Percentiles rank a stretch among this genome's conserved stretches.
phyloP scores from a whole-genome alignment of 1,284 basidiomycete genomes.

The Vanrija pseudolonga region DNA sequence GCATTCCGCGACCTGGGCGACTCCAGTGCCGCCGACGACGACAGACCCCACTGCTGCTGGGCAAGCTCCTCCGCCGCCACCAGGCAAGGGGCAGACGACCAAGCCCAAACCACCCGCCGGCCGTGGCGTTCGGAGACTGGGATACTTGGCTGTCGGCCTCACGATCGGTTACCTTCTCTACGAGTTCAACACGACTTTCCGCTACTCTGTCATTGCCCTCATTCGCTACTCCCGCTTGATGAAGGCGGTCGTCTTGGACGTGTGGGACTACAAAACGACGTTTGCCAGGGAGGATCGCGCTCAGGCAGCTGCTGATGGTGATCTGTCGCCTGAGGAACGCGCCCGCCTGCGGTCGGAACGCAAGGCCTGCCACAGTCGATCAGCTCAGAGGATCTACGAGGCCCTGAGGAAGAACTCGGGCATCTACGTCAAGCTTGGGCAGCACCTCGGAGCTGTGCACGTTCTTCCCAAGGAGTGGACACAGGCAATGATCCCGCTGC shows the following conservation, averaged over 20 bases:
- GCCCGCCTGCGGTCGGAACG: constrained; percentile 57
- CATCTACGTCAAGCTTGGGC: constrained; percentile 58
- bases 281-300: constrained; percentile 55
- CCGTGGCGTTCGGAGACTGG: constrained; percentile 10
- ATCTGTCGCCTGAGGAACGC: constrained; percentile 53
- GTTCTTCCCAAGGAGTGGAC: constrained; percentile 74
- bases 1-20: background rate
- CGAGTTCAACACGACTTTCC: constrained; percentile 48
- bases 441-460: constrained; percentile 68
- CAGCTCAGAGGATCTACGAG: constrained; percentile 69
- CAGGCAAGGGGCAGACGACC: background rate
- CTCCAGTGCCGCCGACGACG: background rate
- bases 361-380: constrained; percentile 74
- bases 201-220: constrained; percentile 50
- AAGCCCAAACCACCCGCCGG: background rate
- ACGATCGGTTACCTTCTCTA: constrained; percentile 42
- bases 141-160: constrained; percentile 30
- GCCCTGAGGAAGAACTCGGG: constrained; percentile 80
- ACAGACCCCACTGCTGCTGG: background rate
- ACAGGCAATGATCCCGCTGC: constrained; percentile 63
- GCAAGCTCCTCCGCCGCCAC: background rate
- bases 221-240: constrained; percentile 65
- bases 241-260: constrained; percentile 53
- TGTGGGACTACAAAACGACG: constrained; percentile 79
- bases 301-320: constrained; percentile 1